Conservation (phyloP, 768 basidiomycete species). For the Gloeostereum incarnatum region DNA sequence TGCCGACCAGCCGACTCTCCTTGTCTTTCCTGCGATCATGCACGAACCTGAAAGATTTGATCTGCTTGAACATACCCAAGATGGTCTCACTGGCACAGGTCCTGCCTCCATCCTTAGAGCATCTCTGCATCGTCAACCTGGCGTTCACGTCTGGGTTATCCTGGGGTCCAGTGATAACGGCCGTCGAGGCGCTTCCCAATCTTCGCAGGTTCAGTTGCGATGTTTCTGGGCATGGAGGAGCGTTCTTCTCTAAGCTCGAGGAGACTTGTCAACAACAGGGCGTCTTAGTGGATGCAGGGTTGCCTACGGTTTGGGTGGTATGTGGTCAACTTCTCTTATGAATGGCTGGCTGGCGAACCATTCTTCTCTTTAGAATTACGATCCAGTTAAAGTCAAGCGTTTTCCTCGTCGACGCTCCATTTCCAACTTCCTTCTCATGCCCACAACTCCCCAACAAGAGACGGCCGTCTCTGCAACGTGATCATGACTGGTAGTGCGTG, state of each 20-base stretch:
- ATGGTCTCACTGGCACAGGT: slow-evolving; percentile 18
- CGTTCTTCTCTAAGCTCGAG: slow-evolving; percentile 15
- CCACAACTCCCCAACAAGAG: background rate
- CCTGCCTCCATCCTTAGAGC: slow-evolving; percentile 28
- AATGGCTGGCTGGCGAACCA: background rate
- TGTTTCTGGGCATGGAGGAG: slow-evolving; percentile 10
- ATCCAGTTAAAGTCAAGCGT: slow-evolving; percentile 19
- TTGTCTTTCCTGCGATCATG: slow-evolving; percentile 25
- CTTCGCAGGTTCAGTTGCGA: slow-evolving; percentile 28
- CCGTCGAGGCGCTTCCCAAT: slow-evolving; percentile 20
- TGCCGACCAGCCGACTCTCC: slow-evolving; percentile 21
- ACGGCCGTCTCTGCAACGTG: too few species aligned
- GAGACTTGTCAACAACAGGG: slow-evolving; percentile 19
- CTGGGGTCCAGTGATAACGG: slow-evolving; percentile 18
- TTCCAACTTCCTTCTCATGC: slow-evolving; percentile 26
- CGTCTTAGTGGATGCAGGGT: slow-evolving; percentile 17
- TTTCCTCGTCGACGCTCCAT: slow-evolving; percentile 27
- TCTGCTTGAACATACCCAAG: slow-evolving; percentile 24
- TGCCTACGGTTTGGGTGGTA: slow-evolving; percentile 24
- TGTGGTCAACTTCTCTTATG: slow-evolving; percentile 9
- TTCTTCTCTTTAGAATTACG: slow-evolving; percentile 19
- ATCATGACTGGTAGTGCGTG: too few species aligned
- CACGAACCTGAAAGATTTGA: slow-evolving; percentile 27
- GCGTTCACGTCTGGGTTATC: slow-evolving; percentile 12
- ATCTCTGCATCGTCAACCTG: slow-evolving; percentile 26